Percentiles rank a stretch among this genome's conserved stretches.
Conservation (phyloP, 2,329 filamentous ascomycete species). For the Calonectria leucothoes region DNA sequence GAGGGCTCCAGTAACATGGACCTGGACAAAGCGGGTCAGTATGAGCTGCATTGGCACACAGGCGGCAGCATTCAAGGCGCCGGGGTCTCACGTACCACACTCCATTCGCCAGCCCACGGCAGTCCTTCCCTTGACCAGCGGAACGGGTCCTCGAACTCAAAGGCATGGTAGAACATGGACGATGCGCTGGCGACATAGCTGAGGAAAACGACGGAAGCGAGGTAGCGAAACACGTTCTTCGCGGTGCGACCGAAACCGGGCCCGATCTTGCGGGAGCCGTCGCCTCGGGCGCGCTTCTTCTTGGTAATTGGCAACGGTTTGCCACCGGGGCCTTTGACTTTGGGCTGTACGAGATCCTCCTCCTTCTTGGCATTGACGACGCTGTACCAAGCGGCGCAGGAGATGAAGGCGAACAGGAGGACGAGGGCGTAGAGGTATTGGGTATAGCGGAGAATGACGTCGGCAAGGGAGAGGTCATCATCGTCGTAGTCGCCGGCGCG, state of each 20-base stretch:
- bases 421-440: constrained; percentile 65
- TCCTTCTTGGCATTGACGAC: constrained; percentile 63
- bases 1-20: constrained; percentile 85
- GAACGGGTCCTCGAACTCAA: constrained; percentile 58
- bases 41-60: constrained; percentile 20
- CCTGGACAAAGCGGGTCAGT: constrained; percentile 61
- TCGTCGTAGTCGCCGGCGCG: constrained; percentile 37
- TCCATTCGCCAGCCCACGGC: constrained; percentile 81
- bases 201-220: constrained; percentile 76
- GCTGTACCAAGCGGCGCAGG: constrained; percentile 63
- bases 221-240: constrained; percentile 80
- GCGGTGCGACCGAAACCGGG: constrained; percentile 72
- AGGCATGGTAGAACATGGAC: constrained; percentile 79
- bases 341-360: constrained; percentile 59
- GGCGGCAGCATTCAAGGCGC: constrained; percentile 18
- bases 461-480: constrained; percentile 46
- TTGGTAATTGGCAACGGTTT: constrained; percentile 83
- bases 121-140: constrained; percentile 58
- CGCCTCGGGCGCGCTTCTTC: constrained; percentile 60
- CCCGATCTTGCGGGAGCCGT: constrained; percentile 57
- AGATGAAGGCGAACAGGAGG: constrained; percentile 64
- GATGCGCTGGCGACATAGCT: constrained; percentile 82
- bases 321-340: constrained; percentile 82
- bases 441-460: constrained; percentile 57
- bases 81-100: constrained; percentile 69